Evolutionary conservation across 78 protist species (phyloP), one percentile per base, ranked within the genome.

Genomic region (Dictyostelium firmibasis): DNA sequence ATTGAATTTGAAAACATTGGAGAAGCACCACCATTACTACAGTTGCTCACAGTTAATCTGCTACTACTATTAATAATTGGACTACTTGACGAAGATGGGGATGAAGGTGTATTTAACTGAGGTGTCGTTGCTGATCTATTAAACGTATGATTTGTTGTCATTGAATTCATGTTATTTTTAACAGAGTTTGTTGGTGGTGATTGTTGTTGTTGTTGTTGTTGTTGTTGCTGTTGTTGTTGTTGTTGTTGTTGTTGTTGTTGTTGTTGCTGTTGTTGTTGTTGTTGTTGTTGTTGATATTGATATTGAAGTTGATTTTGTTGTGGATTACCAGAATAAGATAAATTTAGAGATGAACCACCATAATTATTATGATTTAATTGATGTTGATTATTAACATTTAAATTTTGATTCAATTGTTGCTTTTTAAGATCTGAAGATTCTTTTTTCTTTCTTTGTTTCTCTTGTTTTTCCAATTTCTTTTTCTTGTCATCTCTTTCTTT

Each of bases 401-500:
- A 13, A 53, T 0, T 53, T 53, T 53, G 64, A 36, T 78, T 20
- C 9, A 7, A 43, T 78, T 78, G 44, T 36, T 62, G 33, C 13
- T 83, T 29, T 50, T 81, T 81, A 9, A 18, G 6, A 20, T 81
- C 41, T 16, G 29, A 9, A 29, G 14, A 0, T 20, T 85, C 38
- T n/a, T 72, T 36, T 25, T 70, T 67, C 23, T n/a, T 77, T 57
- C 16, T 86, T 41, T 47, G 78, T 35, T 69, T 89, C 27, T 89
- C 94, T 5, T 27, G 11, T 20, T 41, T 20, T 43, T 81, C 83
- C 20, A 9, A 27, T 35, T 70, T 78, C 81, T 81, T 89, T 76
- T 89, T 89, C 53, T 69, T 78, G 8, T 89, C 87, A 11, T 89
- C 83, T 44, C 87, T 78, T 31, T 89, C 94, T 18, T 69, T 78